Conservation (phyloP, 139 green algal species). For the Chlamydomonas eustigma region DNA sequence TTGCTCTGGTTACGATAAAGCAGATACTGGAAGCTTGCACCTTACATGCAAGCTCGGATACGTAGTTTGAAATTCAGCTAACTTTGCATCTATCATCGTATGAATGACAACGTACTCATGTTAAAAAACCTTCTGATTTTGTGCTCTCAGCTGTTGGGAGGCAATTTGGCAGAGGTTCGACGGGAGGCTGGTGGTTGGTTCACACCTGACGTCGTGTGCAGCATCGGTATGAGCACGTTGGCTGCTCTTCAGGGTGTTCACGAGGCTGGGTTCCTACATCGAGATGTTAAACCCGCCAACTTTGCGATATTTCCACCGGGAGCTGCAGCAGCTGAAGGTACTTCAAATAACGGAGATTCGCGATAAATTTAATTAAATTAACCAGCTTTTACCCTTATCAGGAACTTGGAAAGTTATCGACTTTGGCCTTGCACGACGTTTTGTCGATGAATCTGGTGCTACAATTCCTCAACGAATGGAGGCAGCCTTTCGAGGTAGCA, state of each 20-base stretch:
- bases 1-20: no score
- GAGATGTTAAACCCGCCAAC: conserved; percentile 86
- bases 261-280: conserved; percentile 58
- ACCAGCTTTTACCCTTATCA: background rate
- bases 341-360: no score
- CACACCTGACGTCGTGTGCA: conserved; percentile 27
- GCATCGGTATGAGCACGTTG: conserved; percentile 43
- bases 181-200: conserved; percentile 33
- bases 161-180: conserved; percentile 64
- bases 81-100: no score
- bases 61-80: no score
- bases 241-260: conserved; percentile 62
- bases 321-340: background rate
- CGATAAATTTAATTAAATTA: background rate
- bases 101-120: no score
- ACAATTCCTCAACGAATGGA: conserved; percentile 46
- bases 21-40: no score
- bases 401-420: conserved; percentile 13
- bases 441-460: conserved; percentile 15
- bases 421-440: background rate
- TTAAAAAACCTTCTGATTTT: no score
- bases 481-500: conserved; percentile 72
- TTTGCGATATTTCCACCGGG: conserved; percentile 28
- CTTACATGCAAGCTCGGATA: no score
- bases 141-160: conserved; percentile 68